These are phyloP conservation scores for Mortierella claussenii DNA, from an alignment of 192 early-diverging fungal genomes.

Conservation along the genomic window DNA sequence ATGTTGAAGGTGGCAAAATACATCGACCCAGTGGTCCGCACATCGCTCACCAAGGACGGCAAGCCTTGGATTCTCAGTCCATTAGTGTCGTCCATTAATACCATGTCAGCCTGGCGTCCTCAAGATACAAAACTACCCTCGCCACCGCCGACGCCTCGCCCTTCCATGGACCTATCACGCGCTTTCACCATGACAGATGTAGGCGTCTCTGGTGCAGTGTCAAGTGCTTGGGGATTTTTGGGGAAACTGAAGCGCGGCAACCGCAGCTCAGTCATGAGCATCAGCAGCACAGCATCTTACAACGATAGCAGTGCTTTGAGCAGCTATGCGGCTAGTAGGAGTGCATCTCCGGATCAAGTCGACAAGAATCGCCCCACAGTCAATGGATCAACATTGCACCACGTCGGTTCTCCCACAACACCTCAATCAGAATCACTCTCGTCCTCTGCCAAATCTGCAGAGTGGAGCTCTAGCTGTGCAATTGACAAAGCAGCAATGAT, in stretches of 20 bases:
- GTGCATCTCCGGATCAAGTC: constrained; percentile 30
- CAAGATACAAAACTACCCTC: constrained; percentile 30
- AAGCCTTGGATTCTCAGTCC: constrained; percentile 52
- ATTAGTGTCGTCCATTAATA: constrained; percentile 50
- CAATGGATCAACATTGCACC: background rate
- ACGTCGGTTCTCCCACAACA: constrained; percentile 20
- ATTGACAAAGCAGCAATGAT: background rate
- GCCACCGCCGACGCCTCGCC: constrained; percentile 37
- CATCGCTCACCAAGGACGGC: constrained; percentile 23
- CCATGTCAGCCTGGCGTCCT: constrained; percentile 45
- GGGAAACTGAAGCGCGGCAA: constrained; percentile 48
- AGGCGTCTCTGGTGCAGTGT: constrained; percentile 29
- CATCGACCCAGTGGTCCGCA: constrained; percentile 46
- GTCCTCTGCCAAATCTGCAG: constrained; percentile 11
- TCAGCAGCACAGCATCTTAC: constrained; percentile 15
- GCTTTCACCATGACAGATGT: constrained; percentile 30
- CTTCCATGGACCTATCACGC: constrained; percentile 39
- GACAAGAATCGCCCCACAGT: constrained; percentile 11
- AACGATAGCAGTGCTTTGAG: background rate
- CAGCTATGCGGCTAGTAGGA: constrained; percentile 10
- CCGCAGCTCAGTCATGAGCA: constrained; percentile 28
- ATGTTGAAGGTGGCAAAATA: constrained; percentile 41
- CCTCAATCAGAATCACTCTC: constrained; percentile 37
- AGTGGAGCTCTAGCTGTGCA: background rate
- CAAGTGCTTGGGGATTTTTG: constrained; percentile 50